Base-by-base conservation (phyloP, 1,284 basidiomycete genomes). In the Apiotrichum brassicae region DNA sequence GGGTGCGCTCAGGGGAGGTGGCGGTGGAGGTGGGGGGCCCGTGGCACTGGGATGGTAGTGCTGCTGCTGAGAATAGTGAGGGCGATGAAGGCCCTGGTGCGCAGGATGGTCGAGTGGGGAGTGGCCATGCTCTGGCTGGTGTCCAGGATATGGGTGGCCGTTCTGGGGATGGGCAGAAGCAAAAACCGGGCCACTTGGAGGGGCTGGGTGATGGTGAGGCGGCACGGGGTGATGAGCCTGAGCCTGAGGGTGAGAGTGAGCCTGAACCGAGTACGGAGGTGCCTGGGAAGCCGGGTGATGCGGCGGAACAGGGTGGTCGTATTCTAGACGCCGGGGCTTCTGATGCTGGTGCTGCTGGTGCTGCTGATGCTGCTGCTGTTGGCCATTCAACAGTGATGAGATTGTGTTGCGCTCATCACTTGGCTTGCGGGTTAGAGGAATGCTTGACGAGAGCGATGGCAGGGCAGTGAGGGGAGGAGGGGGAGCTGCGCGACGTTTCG, bases 331-430 rank as follows among this genome's bases (percentile, higher is more conserved):
- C 18, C 32, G 38, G 18, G 47, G 35, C 6, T n/a, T n/a, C n/a
- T n/a, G n/a, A n/a, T n/a, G n/a, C n/a, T n/a, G n/a, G n/a, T n/a
- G n/a, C n/a, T n/a, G n/a, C n/a, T n/a, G n/a, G n/a, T n/a, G n/a
- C n/a, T n/a, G n/a, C n/a, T n/a, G n/a, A n/a, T n/a, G n/a, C n/a
- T n/a, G n/a, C n/a, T n/a, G n/a, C n/a, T 32, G 16, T 6, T 19
- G 16, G 16, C 37, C 49, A 35, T 56, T 56, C 23, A 56, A 36
- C 7, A 56, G 36, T 5, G 46, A 36, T 1, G 46, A 43, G 22
- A 56, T 56, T 35, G 36, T 49, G 22, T 46, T 46, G 12, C 49
- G 46, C 32, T 51, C 54, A 14, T 46, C 49, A 32, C 54, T 54
- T 1, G 43, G 43, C 23, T 50, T 37, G 33, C 39, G 34, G 4